Base-by-base conservation (phyloP, 495 filamentous ascomycete genomes). In the Xylaria flabelliformis region DNA sequence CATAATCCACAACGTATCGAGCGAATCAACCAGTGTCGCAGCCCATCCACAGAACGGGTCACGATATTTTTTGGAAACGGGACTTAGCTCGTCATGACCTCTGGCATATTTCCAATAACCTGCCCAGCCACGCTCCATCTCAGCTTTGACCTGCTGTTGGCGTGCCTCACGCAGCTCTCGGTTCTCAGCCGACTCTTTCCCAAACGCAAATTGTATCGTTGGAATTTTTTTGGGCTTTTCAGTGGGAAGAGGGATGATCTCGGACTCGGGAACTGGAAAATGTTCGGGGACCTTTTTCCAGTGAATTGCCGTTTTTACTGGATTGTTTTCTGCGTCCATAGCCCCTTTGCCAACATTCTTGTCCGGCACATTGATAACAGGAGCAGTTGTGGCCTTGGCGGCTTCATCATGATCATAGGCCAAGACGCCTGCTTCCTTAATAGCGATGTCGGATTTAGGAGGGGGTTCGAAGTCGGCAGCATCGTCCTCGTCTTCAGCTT, bases 1-100 rank as follows among this genome's bases (percentile, higher is more conserved):
- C 94, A 98, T 97, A 70, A 99, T 96, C 94, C 94, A 98, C 19
- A 99, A 83, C 0, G 95, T 97, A 80, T 99, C 96, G 48, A 99
- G 83, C n/a, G 91, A 81, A 83, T 99, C 96, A 5, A 99, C 94
- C 71, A 99, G 78, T 2, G 96, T 98, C 4, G 96, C 96, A 26
- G 92, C 96, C 96, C 96, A 99, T 29, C 93, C 93, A 78, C 91
- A 94, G 76, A 99, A 99, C 0, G 95, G 93, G 76, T 98, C 86
- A 0, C 86, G 83, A 42, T 83, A 87, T 42, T 80, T 81, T 13
- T 88, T 89, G 55, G 86, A 87, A 5, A 94, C 81, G 2, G 95
- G 96, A 34, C 82, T 85, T 39, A 98, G 79, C 80, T 98, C 96
- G 76, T 98, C 96, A 71, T 92, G 89, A 63, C 90, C 82, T 92